A percentile compares a stretch with the other conserved stretches of the same genome.
These are phyloP conservation scores for Aureobasidium zeae DNA, from an alignment of 2,329 filamentous ascomycete species.

Conservation along the genomic window DNA sequence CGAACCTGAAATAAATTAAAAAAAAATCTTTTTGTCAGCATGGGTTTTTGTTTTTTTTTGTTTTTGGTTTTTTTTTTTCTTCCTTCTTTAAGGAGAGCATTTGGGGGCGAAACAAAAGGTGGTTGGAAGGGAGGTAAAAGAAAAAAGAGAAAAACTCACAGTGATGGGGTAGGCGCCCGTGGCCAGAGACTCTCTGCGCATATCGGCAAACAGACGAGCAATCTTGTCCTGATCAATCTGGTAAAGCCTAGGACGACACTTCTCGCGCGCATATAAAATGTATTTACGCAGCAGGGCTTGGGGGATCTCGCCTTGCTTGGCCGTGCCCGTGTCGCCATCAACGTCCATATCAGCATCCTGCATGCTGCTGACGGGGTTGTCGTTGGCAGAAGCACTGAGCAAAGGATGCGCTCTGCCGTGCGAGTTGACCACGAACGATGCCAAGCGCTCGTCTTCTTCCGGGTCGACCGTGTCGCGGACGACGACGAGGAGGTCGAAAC, in stretches of 20 bases:
- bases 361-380: constrained; percentile 37
- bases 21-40: neutral
- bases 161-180: constrained; percentile 98
- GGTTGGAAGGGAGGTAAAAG: constrained; percentile 19
- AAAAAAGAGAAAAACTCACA: constrained; percentile 49
- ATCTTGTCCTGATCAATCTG: constrained; percentile 98
- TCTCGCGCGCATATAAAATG: constrained; percentile 87
- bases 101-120: no score
- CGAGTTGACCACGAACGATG: constrained; percentile 88
- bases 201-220: constrained; percentile 86
- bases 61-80: no score
- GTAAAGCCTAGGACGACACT: constrained; percentile 83
- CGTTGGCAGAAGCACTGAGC: constrained; percentile 33
- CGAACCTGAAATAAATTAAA: constrained; percentile 55
- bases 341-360: constrained; percentile 50
- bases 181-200: constrained; percentile 83
- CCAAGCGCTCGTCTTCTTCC: constrained; percentile 80
- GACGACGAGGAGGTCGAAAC: constrained; percentile 95
- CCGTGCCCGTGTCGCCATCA: constrained; percentile 43
- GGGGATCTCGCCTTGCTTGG: constrained; percentile 57
- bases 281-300: constrained; percentile 92
- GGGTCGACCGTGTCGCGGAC: constrained; percentile 94
- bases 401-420: constrained; percentile 80
- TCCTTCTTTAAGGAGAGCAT: no score
- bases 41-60: neutral